Evolutionary conservation across 2,329 filamentous ascomycete genomes (phyloP).

Genomic region (Aspergillus brasiliensis): DNA sequence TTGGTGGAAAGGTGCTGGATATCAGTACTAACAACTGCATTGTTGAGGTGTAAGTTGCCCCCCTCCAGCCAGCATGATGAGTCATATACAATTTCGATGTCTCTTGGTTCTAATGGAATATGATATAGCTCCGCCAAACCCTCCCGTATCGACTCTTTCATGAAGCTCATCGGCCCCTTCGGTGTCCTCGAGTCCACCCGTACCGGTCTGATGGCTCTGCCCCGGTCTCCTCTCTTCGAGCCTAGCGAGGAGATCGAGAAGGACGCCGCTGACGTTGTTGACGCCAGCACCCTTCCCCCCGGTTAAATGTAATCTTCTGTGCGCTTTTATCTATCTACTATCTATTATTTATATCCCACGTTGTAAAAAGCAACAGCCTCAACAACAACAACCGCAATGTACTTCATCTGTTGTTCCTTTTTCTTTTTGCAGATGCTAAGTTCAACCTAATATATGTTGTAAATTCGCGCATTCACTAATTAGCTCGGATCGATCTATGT

Average conservation of each 20-base stretch:
- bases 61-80: neutral
- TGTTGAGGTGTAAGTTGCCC: conserved; percentile 78
- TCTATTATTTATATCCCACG: conserved; percentile 12
- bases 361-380: conserved; percentile 24
- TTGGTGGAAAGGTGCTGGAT: conserved; percentile 94
- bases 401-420: conserved; percentile 1
- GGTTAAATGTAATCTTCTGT: conserved; percentile 58
- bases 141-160: conserved; percentile 90
- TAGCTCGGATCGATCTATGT: neutral
- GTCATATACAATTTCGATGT: too few species aligned
- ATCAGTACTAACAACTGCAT: conserved; percentile 99
- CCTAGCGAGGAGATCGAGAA: conserved; percentile 73
- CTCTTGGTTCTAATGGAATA: conserved; percentile 1
- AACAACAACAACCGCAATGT: neutral
- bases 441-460: neutral
- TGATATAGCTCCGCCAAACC: conserved; percentile 79
- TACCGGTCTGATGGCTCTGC: conserved; percentile 95
- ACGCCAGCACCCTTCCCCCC: conserved; percentile 89
- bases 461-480: neutral
- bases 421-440: too few species aligned
- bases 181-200: conserved; percentile 95
- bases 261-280: conserved; percentile 92
- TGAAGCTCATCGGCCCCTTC: conserved; percentile 92
- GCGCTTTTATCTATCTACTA: too few species aligned
- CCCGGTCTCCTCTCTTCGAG: conserved; percentile 82